Conservation (phyloP, 225 moss, liverwort and hornwort genomes). For the Lunularia cruciata region DNA sequence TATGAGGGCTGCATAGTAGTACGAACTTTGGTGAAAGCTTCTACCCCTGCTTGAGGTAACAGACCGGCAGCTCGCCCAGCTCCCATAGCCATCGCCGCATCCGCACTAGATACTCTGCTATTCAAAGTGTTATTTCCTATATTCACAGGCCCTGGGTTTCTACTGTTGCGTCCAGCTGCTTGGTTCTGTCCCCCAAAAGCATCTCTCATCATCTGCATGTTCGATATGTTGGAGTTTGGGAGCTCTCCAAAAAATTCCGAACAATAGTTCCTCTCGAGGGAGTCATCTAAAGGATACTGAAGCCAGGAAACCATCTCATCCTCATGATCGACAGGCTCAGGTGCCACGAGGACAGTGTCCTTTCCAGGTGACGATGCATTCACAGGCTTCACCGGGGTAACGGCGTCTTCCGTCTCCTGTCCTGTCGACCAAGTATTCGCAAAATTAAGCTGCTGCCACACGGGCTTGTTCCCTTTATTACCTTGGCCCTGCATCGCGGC, state of each 20-base stretch:
- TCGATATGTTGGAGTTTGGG: constrained; percentile 35
- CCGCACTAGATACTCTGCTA: constrained; percentile 52
- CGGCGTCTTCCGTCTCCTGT: constrained; percentile 59
- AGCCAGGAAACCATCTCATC: constrained; percentile 88
- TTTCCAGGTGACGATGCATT: constrained; percentile 24
- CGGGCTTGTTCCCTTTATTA: constrained; percentile 44
- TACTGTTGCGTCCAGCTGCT: constrained; percentile 23
- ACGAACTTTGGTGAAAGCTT: constrained; percentile 75
- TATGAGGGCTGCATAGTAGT: constrained; percentile 52
- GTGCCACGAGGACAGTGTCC: constrained; percentile 44
- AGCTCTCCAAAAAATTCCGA: constrained; percentile 77
- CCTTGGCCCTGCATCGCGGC: constrained; percentile 62
- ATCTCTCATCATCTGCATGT: constrained; percentile 51
- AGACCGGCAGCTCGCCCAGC: constrained; percentile 84
- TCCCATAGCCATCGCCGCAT: constrained; percentile 75
- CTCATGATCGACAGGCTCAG: constrained; percentile 49
- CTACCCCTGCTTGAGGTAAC: constrained; percentile 65
- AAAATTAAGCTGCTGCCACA: constrained; percentile 53
- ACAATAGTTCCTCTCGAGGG: constrained; percentile 61
- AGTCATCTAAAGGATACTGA: constrained; percentile 76
- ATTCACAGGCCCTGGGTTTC: constrained; percentile 36
- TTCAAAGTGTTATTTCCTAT: constrained; percentile 31
- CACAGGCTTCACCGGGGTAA: constrained; percentile 57
- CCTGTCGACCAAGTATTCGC: constrained; percentile 43
- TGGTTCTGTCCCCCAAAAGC: constrained; percentile 41